Conservation (phyloP, 1,284 basidiomycete genomes). For the Boletus mariae region DNA sequence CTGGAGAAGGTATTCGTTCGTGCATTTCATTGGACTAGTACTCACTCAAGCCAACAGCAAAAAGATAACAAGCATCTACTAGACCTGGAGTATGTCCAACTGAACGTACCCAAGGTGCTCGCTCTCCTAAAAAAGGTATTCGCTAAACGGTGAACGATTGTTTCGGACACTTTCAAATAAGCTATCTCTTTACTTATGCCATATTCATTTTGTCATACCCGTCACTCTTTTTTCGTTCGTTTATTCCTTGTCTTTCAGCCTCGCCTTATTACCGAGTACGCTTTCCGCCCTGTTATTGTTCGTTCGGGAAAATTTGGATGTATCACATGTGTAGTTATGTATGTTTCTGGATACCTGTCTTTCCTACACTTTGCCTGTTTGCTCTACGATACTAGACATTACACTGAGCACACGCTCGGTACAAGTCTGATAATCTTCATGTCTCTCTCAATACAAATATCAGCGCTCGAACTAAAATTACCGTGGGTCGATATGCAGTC, state of each 20-base stretch:
- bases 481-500: background rate
- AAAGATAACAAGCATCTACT: constrained; percentile 96
- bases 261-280: constrained; percentile 19
- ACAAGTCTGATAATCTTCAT: background rate
- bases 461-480: background rate
- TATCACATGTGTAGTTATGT: constrained; percentile 37
- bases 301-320: constrained; percentile 32
- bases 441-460: no score
- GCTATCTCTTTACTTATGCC: constrained; percentile 30
- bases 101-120: constrained; percentile 94
- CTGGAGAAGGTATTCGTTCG: constrained; percentile 77
- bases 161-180: constrained; percentile 22
- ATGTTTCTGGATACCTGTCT: constrained; percentile 37
- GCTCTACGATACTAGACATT: constrained; percentile 10
- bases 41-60: constrained; percentile 58
- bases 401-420: background rate
- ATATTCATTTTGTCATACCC: constrained; percentile 32
- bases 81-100: constrained; percentile 95
- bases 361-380: constrained; percentile 18
- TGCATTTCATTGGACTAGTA: constrained; percentile 8
- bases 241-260: constrained; percentile 13
- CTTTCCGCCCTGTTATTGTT: constrained; percentile 18
- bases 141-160: constrained; percentile 64
- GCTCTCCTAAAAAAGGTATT: constrained; percentile 90
- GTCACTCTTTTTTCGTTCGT: constrained; percentile 19